phyloP scores from a whole-genome alignment of 345 rosid genomes.

The Carallia pectinifolia region DNA sequence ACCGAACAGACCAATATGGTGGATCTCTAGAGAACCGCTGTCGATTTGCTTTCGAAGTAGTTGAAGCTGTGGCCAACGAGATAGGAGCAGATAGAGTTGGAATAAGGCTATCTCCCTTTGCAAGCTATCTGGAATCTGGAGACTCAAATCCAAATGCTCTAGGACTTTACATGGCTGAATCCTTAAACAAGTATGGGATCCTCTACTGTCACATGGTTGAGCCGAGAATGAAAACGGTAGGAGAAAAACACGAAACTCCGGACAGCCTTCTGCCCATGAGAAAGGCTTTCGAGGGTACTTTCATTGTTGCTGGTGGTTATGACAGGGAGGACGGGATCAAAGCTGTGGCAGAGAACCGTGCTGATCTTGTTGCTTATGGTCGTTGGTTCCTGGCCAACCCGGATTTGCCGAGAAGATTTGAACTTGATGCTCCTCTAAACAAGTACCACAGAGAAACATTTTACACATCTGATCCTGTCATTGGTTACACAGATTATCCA shows the following conservation, averaged over 20 bases:
- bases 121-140: conserved; percentile 44
- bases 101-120: conserved; percentile 59
- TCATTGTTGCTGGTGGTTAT: conserved; percentile 58
- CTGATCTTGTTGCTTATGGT: conserved; percentile 59
- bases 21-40: conserved; percentile 63
- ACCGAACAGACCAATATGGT: conserved; percentile 60
- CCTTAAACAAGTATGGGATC: conserved; percentile 50
- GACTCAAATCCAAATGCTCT: conserved; percentile 62
- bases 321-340: conserved; percentile 42
- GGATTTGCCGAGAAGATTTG: conserved; percentile 61
- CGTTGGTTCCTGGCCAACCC: conserved; percentile 63
- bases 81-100: conserved; percentile 62
- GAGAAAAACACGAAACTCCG: conserved; percentile 26
- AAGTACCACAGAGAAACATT: conserved; percentile 48
- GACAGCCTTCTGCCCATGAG: conserved; percentile 48
- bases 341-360: conserved; percentile 37
- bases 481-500: conserved; percentile 67
- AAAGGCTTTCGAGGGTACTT: conserved; percentile 56
- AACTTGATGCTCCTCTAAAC: conserved; percentile 51
- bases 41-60: conserved; percentile 50
- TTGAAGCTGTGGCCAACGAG: conserved; percentile 56
- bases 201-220: conserved; percentile 67
- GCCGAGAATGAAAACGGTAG: conserved; percentile 45
- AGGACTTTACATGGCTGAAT: conserved; percentile 53
- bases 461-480: conserved; percentile 42